These are phyloP conservation scores for Brassica juncea DNA, from an alignment of 345 rosid genomes.

Conservation along the genomic window DNA sequence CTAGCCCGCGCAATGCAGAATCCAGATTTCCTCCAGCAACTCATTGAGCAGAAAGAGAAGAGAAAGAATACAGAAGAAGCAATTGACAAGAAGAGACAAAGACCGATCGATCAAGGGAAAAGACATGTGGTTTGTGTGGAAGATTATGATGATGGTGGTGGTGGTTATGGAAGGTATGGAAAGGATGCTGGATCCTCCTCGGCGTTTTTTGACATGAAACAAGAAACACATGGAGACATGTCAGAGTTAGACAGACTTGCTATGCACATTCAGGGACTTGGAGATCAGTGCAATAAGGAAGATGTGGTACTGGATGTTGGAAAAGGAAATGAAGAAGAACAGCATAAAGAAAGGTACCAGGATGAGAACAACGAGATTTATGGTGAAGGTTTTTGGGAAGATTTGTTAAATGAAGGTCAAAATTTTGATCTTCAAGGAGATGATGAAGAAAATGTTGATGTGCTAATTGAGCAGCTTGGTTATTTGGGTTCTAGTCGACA, in stretches of 20 bases:
- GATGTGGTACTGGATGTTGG: neutral
- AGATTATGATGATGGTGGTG: conserved; percentile 16
- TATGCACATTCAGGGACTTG: conserved; percentile 52
- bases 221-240: conserved; percentile 46
- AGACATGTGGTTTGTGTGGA: conserved; percentile 33
- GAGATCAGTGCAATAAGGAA: conserved; percentile 34
- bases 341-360: conserved; percentile 6
- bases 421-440: conserved; percentile 43
- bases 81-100: conserved; percentile 54
- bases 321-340: conserved; percentile 5
- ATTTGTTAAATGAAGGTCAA: conserved; percentile 52
- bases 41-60: conserved; percentile 50
- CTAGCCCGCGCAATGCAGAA: conserved; percentile 69
- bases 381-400: conserved; percentile 60
- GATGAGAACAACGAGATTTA: conserved; percentile 33
- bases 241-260: conserved; percentile 51
- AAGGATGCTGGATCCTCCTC: conserved; percentile 9
- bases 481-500: conserved; percentile 53
- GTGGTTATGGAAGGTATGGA: conserved; percentile 22
- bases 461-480: conserved; percentile 58
- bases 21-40: conserved; percentile 61
- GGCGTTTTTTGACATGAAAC: conserved; percentile 46
- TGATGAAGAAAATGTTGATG: conserved; percentile 52
- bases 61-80: conserved; percentile 58
- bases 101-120: conserved; percentile 50